phyloP scores from a whole-genome alignment of 768 basidiomycete genomes.

The Phaeolepiota aurea region DNA sequence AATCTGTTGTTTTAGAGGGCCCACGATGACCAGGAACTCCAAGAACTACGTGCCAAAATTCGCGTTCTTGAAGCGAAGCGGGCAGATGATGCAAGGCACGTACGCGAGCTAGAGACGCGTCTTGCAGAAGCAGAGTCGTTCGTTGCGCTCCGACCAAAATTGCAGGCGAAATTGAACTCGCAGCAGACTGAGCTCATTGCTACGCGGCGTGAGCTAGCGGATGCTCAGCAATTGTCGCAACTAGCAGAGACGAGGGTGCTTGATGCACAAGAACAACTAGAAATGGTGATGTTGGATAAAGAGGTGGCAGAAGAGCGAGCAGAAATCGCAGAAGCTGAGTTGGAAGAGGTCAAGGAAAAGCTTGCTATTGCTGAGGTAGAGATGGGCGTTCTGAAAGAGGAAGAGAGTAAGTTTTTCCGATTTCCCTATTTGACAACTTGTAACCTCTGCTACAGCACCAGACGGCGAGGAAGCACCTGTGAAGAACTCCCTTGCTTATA shows the following conservation, averaged over 20 bases:
- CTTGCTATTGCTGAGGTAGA: conserved; percentile 79
- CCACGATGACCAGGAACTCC: conserved; percentile 53
- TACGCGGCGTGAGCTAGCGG: conserved; percentile 68
- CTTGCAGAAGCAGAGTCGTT: conserved; percentile 80
- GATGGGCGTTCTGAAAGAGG: conserved; percentile 68
- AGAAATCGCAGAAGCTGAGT: conserved; percentile 68
- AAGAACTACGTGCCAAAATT: conserved; percentile 78
- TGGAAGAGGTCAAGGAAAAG: conserved; percentile 74
- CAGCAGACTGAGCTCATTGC: conserved; percentile 75
- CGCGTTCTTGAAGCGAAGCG: conserved; percentile 83
- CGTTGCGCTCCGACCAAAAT: conserved; percentile 77
- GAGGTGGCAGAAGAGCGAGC: conserved; percentile 94
- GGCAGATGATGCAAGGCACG: conserved; percentile 74
- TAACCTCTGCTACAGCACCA: conserved; percentile 5
- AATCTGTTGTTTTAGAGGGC: not conserved
- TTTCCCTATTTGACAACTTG: not conserved
- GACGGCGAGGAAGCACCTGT: conserved; percentile 22
- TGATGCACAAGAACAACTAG: conserved; percentile 84
- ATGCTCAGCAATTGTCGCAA: conserved; percentile 66
- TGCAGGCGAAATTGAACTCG: conserved; percentile 79
- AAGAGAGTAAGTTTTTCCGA: conserved; percentile 10
- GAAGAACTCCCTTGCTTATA: conserved; percentile 58
- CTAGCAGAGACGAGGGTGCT: conserved; percentile 61
- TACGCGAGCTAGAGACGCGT: conserved; percentile 81
- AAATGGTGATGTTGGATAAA: conserved; percentile 93